Evolutionary conservation across 1,284 basidiomycete species (phyloP).

Genomic region (Baeospora myosura): DNA sequence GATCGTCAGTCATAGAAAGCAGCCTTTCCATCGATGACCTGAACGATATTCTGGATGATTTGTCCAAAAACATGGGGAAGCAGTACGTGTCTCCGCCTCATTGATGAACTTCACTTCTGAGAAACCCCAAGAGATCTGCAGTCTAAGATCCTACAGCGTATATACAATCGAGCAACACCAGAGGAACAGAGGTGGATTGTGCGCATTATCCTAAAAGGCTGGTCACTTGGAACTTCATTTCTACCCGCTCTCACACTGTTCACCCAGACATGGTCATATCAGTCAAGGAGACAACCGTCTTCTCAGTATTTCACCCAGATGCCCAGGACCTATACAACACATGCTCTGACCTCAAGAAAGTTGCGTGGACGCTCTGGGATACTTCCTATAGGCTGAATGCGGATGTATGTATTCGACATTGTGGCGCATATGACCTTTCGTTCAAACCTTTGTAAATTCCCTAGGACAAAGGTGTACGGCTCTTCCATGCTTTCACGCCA

Average conservation of each 20-base stretch:
- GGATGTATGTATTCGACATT: conserved; percentile 33
- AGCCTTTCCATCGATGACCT: conserved; percentile 72
- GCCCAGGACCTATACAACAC: conserved; percentile 89
- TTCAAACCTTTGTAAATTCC: conserved; percentile 1
- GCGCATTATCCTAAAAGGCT: conserved; percentile 88
- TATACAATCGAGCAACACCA: conserved; percentile 74
- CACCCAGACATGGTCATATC: conserved; percentile 66
- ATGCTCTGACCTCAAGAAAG: conserved; percentile 88
- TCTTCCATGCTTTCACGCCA: conserved; percentile 82
- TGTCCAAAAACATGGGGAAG: conserved; percentile 63
- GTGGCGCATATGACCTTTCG: background rate
- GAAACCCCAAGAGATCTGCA: conserved; percentile 53
- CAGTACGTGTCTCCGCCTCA: conserved; percentile 33
- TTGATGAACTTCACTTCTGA: background rate
- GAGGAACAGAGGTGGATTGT: conserved; percentile 90
- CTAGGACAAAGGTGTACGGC: conserved; percentile 73
- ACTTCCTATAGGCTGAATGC: conserved; percentile 53
- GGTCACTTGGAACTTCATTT: background rate
- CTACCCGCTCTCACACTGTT: conserved; percentile 4
- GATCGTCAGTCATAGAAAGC: conserved; percentile 77
- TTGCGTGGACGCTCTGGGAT: conserved; percentile 77
- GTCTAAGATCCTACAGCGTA: conserved; percentile 62
- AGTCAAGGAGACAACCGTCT: conserved; percentile 83
- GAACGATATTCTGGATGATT: conserved; percentile 71
- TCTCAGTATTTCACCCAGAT: conserved; percentile 84